Evolutionary conservation across 139 green algal species (phyloP), one percentile per base, ranked within the genome.

Genomic region (Coccomyxa sp.): DNA sequence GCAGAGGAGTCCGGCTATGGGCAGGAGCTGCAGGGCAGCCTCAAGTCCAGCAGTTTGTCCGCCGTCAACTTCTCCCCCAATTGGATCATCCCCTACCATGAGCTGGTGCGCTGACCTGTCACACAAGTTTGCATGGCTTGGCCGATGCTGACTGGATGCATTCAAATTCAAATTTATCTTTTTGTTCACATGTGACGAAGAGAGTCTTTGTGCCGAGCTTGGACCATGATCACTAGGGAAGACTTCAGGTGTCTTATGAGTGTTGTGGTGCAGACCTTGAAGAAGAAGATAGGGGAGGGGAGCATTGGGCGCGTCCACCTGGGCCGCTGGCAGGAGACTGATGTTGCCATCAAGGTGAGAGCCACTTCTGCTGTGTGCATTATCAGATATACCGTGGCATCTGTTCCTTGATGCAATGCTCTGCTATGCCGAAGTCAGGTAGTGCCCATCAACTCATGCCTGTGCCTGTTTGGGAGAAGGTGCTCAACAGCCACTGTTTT

Each of bases 311-410:
- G 79, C 7, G 84, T 87, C 45, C 84, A 87, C 60, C 60, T 87
- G 51, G 84, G 84, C 77, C 75, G 76, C 27, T 87, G 84, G 84
- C 84, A 85, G 63, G 84, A 87, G 76, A 87, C 84, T 17, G 84
- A 87, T 67, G 84, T 87, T 15, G 84, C 84, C 63, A 85, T 87
- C 80, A 87, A 87, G 80, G 77, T 84, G 58, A 75, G 84, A 38
- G 71, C 58, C 68, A 84, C 23, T 51, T 7, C 38, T 51, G 38
- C 38, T 51, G 3, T 51, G 38, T 51, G 7, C 38, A 51, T 51
- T 3, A 51, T 3, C 7, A 11, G 7, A 51, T 51, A 11, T 51
- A 15, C 75, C 58, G 75, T 31, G 38, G 3, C 38, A n/a, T n/a
- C 7, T 7, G 7, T 51, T 51, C 7, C 38, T 51, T 51, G 38